Conservation (phyloP, 768 basidiomycete species). For the Trametes cubensis region DNA sequence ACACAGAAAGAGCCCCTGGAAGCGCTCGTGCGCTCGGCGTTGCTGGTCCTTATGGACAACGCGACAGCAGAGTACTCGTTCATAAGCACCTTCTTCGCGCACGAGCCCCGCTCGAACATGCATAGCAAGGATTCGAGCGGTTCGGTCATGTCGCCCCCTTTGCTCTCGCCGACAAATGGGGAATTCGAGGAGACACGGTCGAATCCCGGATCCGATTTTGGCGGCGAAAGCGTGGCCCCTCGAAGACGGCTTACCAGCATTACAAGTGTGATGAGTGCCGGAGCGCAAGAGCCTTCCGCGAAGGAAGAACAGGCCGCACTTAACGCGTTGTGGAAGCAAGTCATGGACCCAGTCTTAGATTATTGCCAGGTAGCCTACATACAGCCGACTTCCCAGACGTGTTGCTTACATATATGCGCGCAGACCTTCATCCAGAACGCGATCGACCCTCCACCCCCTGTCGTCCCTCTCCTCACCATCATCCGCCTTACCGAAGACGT, state of each 20-base stretch:
- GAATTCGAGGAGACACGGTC: slow-evolving; percentile 33
- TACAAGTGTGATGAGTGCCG: slow-evolving; percentile 23
- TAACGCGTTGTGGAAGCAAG: slow-evolving; percentile 83
- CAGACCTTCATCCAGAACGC: slow-evolving; percentile 71
- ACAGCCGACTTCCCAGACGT: not conserved
- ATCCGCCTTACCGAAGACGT: slow-evolving; percentile 88
- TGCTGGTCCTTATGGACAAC: slow-evolving; percentile 94
- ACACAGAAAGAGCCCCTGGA: slow-evolving; percentile 80
- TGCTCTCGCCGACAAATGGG: slow-evolving; percentile 29
- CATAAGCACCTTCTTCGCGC: slow-evolving; percentile 76
- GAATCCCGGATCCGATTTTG: slow-evolving; percentile 51
- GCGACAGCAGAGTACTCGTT: slow-evolving; percentile 92
- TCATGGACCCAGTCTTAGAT: slow-evolving; percentile 88
- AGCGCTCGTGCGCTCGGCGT: slow-evolving; percentile 79
- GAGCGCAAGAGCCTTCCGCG: slow-evolving; percentile 26
- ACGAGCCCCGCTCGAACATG: slow-evolving; percentile 28
- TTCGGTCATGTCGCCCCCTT: slow-evolving; percentile 44
- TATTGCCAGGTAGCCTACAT: slow-evolving; percentile 69
- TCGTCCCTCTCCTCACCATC: slow-evolving; percentile 83
- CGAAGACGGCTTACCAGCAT: slow-evolving; percentile 28
- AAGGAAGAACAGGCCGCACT: slow-evolving; percentile 63
- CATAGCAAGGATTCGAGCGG: slow-evolving; percentile 24
- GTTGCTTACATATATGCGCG: not conserved
- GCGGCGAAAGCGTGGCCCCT: slow-evolving; percentile 33
- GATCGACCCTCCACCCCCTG: slow-evolving; percentile 74